Percentiles rank a stretch among this genome's conserved stretches.
phyloP scores from a whole-genome alignment of 257 asterid species.

The Euphrasia confusa region DNA sequence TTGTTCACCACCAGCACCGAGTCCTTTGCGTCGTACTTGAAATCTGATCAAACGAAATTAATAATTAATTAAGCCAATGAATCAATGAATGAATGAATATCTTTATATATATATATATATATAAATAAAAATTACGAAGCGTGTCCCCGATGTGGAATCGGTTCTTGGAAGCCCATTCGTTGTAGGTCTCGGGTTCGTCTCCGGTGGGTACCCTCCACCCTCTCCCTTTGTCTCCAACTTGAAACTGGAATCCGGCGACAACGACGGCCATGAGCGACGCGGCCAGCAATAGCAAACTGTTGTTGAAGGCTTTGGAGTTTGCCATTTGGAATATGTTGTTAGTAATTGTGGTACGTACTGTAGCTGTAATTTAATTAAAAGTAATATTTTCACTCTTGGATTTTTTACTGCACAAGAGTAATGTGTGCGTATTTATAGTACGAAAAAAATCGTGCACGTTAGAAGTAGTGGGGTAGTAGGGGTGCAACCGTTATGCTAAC shows the following conservation, averaged over 20 bases:
- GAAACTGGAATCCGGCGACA: slow-evolving; percentile 42
- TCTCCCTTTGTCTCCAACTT: slow-evolving; percentile 43
- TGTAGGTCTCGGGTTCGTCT: slow-evolving; percentile 54
- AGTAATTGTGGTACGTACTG: not conserved
- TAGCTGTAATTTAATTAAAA: not conserved
- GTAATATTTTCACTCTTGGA: not conserved
- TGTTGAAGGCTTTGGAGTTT: slow-evolving; percentile 24
- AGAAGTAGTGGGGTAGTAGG: slow-evolving; percentile 16
- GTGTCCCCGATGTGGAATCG: slow-evolving; percentile 65
- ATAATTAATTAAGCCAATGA: too few species aligned
- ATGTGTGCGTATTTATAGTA: slow-evolving; percentile 7
- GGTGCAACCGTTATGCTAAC: slow-evolving; percentile 24
- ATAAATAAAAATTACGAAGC: slow-evolving; percentile 35
- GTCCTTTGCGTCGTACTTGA: slow-evolving; percentile 57
- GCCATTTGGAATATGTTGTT: not conserved
- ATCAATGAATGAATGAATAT: too few species aligned
- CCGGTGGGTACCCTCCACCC: slow-evolving; percentile 63
- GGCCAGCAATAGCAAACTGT: slow-evolving; percentile 21
- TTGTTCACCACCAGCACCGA: slow-evolving; percentile 55
- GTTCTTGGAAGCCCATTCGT: slow-evolving; percentile 69
- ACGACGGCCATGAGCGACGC: slow-evolving; percentile 22
- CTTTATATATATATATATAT: too few species aligned
- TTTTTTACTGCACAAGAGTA: not conserved
- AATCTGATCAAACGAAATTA: slow-evolving; percentile 29
- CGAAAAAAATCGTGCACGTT: not conserved